phyloP scores from a whole-genome alignment of 163 green algal species.

The Chloromonas sp. region DNA sequence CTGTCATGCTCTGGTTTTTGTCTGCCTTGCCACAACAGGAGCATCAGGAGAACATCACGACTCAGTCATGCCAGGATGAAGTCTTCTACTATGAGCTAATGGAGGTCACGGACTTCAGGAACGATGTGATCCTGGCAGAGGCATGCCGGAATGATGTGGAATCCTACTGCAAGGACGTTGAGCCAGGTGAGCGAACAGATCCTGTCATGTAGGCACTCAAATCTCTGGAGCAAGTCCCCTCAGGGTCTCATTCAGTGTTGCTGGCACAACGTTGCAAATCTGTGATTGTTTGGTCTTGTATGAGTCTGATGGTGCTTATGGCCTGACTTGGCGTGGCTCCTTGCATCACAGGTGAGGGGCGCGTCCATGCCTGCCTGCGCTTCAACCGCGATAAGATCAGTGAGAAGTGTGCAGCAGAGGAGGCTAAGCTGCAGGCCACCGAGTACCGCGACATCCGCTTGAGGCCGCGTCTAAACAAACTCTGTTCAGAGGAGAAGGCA shows the following conservation, averaged over 20 bases:
- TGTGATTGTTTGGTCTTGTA: too few species aligned
- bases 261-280: too few species aligned
- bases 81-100: constrained; percentile 60
- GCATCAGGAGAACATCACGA: constrained; percentile 67
- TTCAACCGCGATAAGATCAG: constrained; percentile 48
- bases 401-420: constrained; percentile 53
- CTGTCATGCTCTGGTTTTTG: too few species aligned
- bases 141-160: constrained; percentile 66
- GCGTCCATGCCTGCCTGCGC: constrained; percentile 67
- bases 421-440: constrained; percentile 63
- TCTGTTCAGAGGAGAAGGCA: constrained; percentile 68
- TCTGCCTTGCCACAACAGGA: constrained; percentile 19
- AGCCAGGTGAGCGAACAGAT: constrained; percentile 39
- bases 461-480: constrained; percentile 64
- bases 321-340: not conserved
- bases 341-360: constrained; percentile 41
- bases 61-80: constrained; percentile 47
- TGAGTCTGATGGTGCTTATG: not conserved
- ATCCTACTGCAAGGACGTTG: constrained; percentile 58
- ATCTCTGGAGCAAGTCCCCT: too few species aligned
- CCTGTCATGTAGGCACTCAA: too few species aligned
- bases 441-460: constrained; percentile 70
- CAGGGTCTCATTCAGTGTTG: too few species aligned
- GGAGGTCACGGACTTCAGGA: constrained; percentile 74
- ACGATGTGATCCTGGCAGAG: constrained; percentile 63